phyloP scores from a whole-genome alignment of 208 protist species.

The Trypanosoma boissoni region DNA sequence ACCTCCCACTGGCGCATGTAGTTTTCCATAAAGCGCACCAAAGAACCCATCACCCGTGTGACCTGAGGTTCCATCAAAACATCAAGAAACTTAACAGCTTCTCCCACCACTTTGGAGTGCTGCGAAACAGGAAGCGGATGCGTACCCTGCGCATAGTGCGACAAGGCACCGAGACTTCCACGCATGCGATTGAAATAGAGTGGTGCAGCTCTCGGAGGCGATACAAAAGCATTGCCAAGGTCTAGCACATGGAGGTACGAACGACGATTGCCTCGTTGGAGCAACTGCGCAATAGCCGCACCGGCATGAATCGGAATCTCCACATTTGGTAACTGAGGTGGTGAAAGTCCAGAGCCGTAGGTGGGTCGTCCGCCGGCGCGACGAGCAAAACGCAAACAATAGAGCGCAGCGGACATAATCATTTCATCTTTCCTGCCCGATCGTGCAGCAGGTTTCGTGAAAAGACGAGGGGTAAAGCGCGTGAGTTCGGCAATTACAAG shows the following conservation, averaged over 20 bases:
- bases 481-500: constrained; percentile 46
- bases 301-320: not conserved
- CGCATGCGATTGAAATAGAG: constrained; percentile 14
- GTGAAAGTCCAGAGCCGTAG: constrained; percentile 19
- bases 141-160: constrained; percentile 18
- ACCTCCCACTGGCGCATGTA: constrained; percentile 57
- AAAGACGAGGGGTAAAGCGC: constrained; percentile 28
- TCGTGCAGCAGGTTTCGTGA: too few species aligned
- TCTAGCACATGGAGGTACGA: constrained; percentile 49
- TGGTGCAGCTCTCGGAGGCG: constrained; percentile 14
- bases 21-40: constrained; percentile 72
- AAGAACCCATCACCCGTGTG: constrained; percentile 26
- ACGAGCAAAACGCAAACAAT: constrained; percentile 43
- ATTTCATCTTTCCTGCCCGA: too few species aligned
- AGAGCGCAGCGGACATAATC: constrained; percentile 47
- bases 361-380: constrained; percentile 17
- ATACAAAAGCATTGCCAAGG: constrained; percentile 31
- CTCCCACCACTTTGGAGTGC: not conserved
- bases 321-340: constrained; percentile 12
- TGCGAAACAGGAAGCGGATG: constrained; percentile 16
- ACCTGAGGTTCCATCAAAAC: constrained; percentile 9
- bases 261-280: constrained; percentile 4
- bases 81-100: not conserved
- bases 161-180: constrained; percentile 13
- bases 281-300: not conserved